Base-by-base conservation (phyloP, 768 basidiomycete species). In the Xanthoconium stramineum region DNA sequence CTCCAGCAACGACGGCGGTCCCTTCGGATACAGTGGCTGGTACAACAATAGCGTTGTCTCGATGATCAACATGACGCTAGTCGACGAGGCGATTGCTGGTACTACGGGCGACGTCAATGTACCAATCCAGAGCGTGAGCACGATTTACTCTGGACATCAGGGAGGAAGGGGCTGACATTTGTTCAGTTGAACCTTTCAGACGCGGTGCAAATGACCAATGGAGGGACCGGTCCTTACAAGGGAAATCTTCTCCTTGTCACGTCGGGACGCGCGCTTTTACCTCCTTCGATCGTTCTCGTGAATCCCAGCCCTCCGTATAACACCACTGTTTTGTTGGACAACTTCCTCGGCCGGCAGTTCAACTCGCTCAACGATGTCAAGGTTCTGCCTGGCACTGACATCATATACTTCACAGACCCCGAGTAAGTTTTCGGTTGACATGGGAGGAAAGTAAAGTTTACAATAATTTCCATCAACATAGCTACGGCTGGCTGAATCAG, bases 301-400 rank as follows among this genome's bases (percentile, higher is more conserved):
- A 83, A 89, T 65, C 87, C 89, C 0, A 66, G 61, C 5, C 66
- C 80, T 6, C 89, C 89, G 1, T 76, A 84, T 69, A 88, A 91
- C 51, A 72, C 79, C 5, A 90, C 87, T 0, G 79, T 88, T 29
- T 69, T 93, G n/a, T 68, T 93, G 58, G 87, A 92, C 70, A 92
- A 91, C 72, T 90, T 79, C 72, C 87, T 81, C 63, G 91, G 90
- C 3, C 76, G 89, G 8, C 89, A 90, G 60, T 93, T 91, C 75
- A 91, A 89, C 68, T 90, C 90, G 1, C 68, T 93, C 40, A 91
- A 92, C 68, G 91, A 93, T 61, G 76, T 88, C 55, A 91, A 87
- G 62, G 75, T 90, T 2, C 83, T 90, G 50, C 88, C 87, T 1
- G 71, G 71, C 15, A 86, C 80, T 56, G 83, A 83, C 37, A 80